Conservation (phyloP, 768 basidiomycete species). For the Zangia roseola region DNA sequence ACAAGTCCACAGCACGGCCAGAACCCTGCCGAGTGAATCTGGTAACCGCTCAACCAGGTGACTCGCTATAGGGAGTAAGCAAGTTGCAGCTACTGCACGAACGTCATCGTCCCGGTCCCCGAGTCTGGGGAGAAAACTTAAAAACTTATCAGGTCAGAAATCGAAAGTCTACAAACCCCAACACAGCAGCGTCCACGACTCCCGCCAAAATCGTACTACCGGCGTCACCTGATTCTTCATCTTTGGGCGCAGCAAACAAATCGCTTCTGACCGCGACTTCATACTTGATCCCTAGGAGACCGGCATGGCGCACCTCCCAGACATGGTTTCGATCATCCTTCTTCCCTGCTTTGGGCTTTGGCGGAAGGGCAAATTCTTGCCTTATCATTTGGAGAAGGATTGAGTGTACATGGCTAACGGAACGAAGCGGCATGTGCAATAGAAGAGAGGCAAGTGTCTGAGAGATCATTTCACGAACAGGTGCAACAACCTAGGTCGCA, state of each 20-base stretch:
- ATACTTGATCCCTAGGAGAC: conserved; percentile 94
- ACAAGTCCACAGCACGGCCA: conserved; percentile 89
- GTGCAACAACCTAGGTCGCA: conserved; percentile 74
- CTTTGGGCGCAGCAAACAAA: conserved; percentile 51
- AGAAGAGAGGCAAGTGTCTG: conserved; percentile 91
- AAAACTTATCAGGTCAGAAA: not conserved
- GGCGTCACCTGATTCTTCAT: conserved; percentile 34
- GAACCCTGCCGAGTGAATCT: conserved; percentile 66
- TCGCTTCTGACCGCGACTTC: conserved; percentile 93
- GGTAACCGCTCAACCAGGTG: conserved; percentile 76
- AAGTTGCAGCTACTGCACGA: conserved; percentile 90
- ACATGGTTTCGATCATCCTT: conserved; percentile 55
- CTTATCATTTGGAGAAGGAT: conserved; percentile 91
- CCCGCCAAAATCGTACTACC: conserved; percentile 66
- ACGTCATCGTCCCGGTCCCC: conserved; percentile 95
- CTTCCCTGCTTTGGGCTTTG: conserved; percentile 32
- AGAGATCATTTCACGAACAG: conserved; percentile 93
- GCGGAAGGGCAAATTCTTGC: conserved; percentile 67
- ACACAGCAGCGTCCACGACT: conserved; percentile 86
- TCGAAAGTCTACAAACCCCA: conserved; percentile 65
- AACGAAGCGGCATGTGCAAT: conserved; percentile 81
- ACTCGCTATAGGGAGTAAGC: conserved; percentile 82
- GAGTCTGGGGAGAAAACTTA: conserved; percentile 51
- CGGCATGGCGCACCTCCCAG: conserved; percentile 99
- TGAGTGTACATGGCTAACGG: conserved; percentile 75